Conservation (phyloP, 1,139 yeast genomes). For the Kurtzmaniella quercitrusa region DNA sequence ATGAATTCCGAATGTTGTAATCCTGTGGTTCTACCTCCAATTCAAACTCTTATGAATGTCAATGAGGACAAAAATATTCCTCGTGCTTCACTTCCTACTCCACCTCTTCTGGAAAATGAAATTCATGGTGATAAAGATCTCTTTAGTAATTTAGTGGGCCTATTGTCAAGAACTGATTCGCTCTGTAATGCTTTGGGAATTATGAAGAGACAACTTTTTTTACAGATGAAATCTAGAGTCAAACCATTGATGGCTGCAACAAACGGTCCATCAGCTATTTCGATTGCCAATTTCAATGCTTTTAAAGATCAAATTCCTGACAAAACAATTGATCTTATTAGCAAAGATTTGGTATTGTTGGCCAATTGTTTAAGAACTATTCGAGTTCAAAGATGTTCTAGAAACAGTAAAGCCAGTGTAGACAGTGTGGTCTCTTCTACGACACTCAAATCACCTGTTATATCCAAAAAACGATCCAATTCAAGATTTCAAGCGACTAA, state of each 20-base stretch:
- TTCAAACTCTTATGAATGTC: neutral
- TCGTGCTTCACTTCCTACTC: neutral
- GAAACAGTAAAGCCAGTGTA: neutral
- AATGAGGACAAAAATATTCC: neutral
- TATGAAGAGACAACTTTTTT: neutral
- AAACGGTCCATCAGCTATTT: neutral
- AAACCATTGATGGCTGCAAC: neutral
- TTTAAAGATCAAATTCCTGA: conserved; percentile 2
- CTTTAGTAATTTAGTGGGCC: neutral
- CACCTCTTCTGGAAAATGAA: neutral
- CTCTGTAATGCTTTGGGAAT: neutral
- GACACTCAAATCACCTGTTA: neutral
- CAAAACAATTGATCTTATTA: neutral
- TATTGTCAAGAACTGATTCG: neutral
- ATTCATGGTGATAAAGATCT: neutral
- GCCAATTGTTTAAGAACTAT: neutral
- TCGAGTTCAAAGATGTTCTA: neutral
- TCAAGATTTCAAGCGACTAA: neutral
- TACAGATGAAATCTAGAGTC: neutral
- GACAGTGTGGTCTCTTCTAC: neutral
- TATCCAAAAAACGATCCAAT: neutral
- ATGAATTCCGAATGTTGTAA: neutral
- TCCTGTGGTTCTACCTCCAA: neutral
- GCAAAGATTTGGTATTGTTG: conserved; percentile 1
- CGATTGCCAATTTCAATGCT: neutral